phyloP scores from a whole-genome alignment of 139 green algal species.

The Chlorella sp. region DNA sequence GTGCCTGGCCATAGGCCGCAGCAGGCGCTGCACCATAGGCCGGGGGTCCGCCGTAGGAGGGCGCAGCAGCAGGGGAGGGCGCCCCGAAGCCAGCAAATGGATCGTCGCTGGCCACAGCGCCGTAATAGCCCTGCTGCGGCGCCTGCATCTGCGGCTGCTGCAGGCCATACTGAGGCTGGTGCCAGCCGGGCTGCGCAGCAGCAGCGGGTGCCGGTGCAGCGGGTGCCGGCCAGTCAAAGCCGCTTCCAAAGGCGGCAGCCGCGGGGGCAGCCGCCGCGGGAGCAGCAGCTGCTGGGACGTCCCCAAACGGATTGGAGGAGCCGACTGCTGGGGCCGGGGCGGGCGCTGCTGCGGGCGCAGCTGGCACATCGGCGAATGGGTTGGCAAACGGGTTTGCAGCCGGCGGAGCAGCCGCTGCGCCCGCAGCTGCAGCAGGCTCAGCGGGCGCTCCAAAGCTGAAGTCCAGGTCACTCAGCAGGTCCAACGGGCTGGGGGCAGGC shows the following conservation, averaged over 20 bases:
- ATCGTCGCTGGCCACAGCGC: slow-evolving; percentile 4
- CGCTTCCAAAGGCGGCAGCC: neutral
- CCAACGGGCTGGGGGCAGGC: slow-evolving; percentile 21
- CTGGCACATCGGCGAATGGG: slow-evolving; percentile 20
- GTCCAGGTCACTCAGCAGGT: slow-evolving; percentile 43
- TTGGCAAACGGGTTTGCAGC: slow-evolving; percentile 6
- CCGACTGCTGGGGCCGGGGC: neutral
- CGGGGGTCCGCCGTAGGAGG: neutral
- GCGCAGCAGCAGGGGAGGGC: neutral
- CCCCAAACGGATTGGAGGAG: slow-evolving; percentile 18
- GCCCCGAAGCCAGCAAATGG: slow-evolving; percentile 21
- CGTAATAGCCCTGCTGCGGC: slow-evolving; percentile 25
- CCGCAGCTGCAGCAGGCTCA: neutral
- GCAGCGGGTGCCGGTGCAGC: neutral
- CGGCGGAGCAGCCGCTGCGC: neutral
- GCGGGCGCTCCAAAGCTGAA: slow-evolving; percentile 26
- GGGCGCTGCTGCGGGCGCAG: neutral
- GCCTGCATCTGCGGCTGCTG: neutral
- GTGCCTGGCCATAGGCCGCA: neutral
- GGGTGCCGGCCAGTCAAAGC: neutral
- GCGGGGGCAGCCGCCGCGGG: neutral
- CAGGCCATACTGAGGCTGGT: neutral
- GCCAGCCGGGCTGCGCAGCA: neutral
- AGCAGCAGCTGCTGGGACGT: slow-evolving; percentile 2
- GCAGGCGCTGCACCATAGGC: neutral